Evolutionary conservation across 225 moss, liverwort and hornwort genomes (phyloP).

Genomic region (Neckera pumila): DNA sequence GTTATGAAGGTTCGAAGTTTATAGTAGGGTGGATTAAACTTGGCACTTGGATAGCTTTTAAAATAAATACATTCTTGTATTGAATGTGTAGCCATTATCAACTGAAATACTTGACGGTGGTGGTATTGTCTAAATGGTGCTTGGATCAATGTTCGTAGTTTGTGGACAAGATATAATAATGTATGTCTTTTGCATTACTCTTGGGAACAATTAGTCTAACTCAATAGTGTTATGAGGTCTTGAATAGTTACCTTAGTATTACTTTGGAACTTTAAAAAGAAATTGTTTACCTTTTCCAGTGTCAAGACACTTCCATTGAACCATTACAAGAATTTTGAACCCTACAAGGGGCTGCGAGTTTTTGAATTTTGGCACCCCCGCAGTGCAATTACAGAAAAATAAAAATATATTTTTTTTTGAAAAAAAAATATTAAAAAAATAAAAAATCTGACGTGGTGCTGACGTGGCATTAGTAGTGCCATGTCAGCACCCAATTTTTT

Average conservation of each 20-base stretch:
- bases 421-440: too few species aligned
- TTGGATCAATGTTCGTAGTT: not conserved
- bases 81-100: too few species aligned
- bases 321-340: too few species aligned
- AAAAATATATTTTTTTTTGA: too few species aligned
- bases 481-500: too few species aligned
- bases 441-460: too few species aligned
- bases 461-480: too few species aligned
- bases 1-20: not conserved
- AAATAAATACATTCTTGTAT: not conserved
- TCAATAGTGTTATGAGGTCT: not conserved
- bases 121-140: not conserved
- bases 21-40: not conserved
- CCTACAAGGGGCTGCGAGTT: too few species aligned
- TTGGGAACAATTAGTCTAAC: not conserved
- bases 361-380: too few species aligned
- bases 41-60: not conserved
- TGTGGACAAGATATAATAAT: not conserved
- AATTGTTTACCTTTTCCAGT: not conserved
- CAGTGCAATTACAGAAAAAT: too few species aligned
- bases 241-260: not conserved
- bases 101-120: too few species aligned
- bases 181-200: not conserved
- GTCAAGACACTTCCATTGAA: fast-evolving
- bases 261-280: not conserved